Evolutionary conservation across 1,284 basidiomycete genomes (phyloP), one percentile per base, ranked within the genome.

Genomic region (Rhodotorula sp.): DNA sequence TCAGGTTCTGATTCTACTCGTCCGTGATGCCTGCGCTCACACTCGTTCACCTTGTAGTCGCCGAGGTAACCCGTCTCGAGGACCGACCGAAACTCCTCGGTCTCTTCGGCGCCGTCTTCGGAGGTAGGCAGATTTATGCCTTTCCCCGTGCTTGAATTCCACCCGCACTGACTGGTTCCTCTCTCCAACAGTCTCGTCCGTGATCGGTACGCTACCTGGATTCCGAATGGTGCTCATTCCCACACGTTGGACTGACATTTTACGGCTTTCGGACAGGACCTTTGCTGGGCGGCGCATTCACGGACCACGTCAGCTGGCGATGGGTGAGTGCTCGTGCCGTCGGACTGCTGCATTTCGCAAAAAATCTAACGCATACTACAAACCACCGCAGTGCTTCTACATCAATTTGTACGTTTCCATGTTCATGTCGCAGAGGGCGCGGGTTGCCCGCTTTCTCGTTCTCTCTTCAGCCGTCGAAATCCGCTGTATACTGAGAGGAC

Each of bases 241-340:
- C 30, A 24, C 2, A 24, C 29, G 8, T 7, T 33, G 6, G 33
- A 7, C 55, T 49, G 46, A 18, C 55, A 2, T 56, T 24, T n/a
- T 2, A 22, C 30, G 6, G 2, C 20, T 46, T 22, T 33, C 17
- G 3, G n/a, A 2, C 44, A n/a, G 14, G 24, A 30, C 29, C 24
- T 20, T 22, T 29, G 4, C 33, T 57, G n/a, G 74, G 75, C 26
- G 82, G 82, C 49, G 82, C 80, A 7, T 84, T 84, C 72, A 82
- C 82, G 29, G 81, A 84, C 64, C 78, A 78, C 26, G 81, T 82
- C 46, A 79, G 80, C 1, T 84, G 84, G 83, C 76, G 83, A 4
- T 66, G 64, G 64, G 48, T 49, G 61, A 54, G 60, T 67, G 45
- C 44, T 58, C n/a, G 5, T 4, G 1, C n/a, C 22, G 3, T 1